Percentiles rank a stretch among this genome's conserved stretches.
These are phyloP conservation scores for Zostera marina DNA, from an alignment of 116 monocot species.

Conservation along the genomic window DNA sequence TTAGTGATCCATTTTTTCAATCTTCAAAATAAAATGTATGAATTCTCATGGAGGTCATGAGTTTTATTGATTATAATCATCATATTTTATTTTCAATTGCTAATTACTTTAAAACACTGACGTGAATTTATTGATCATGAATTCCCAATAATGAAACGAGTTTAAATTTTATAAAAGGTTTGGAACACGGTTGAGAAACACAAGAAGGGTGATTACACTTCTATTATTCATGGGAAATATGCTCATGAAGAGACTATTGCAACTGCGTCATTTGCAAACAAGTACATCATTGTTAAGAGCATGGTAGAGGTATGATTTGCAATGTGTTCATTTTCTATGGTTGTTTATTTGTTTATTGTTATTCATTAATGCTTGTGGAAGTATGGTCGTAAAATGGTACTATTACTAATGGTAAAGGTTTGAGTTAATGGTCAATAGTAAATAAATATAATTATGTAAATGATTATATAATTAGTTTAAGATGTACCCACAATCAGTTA, in stretches of 20 bases:
- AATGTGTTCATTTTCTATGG: not conserved
- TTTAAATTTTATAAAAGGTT: slow-evolving; percentile 32
- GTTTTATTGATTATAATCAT: not conserved
- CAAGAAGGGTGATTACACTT: slow-evolving; percentile 87
- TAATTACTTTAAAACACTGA: too few species aligned
- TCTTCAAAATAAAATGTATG: too few species aligned
- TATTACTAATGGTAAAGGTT: too few species aligned
- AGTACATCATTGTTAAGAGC: slow-evolving; percentile 77
- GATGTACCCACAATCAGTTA: too few species aligned
- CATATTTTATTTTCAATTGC: not conserved
- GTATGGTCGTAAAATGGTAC: not conserved
- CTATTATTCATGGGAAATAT: slow-evolving; percentile 94
- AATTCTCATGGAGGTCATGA: not conserved
- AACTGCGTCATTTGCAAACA: slow-evolving; percentile 88
- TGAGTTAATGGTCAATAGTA: too few species aligned
- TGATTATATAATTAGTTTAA: too few species aligned
- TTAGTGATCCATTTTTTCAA: not conserved
- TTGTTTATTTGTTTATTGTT: not conserved
- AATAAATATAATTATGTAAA: too few species aligned
- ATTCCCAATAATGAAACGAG: not conserved
- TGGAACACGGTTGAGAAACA: slow-evolving; percentile 97
- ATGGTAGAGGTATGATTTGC: slow-evolving; percentile 51
- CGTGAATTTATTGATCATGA: not conserved
- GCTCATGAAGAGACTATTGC: slow-evolving; percentile 92
- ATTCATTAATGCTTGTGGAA: too few species aligned